Percentiles rank a stretch among this genome's conserved stretches.
These are phyloP conservation scores for Jamesozyma jinghongensis DNA, from an alignment of 805 yeast species.

Conservation along the genomic window DNA sequence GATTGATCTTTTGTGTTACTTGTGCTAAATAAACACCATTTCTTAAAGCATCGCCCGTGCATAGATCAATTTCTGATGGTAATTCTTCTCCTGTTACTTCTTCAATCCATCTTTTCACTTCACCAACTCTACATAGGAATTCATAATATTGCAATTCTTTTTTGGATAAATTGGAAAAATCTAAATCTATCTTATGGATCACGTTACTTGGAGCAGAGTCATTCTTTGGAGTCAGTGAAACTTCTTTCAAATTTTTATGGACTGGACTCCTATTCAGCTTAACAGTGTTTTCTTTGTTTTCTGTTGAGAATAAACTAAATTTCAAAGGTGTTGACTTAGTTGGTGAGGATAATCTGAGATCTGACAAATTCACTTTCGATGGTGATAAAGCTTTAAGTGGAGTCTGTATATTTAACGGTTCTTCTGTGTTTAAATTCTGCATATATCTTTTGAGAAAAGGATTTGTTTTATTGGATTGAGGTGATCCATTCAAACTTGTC, in stretches of 20 bases:
- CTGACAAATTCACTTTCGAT: conserved; percentile 16
- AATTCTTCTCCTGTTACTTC: conserved; percentile 47
- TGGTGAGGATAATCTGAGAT: not conserved
- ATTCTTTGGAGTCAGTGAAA: not conserved
- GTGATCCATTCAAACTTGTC: conserved; percentile 16
- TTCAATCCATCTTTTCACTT: conserved; percentile 78
- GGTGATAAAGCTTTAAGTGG: conserved; percentile 19
- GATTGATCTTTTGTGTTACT: conserved; percentile 61
- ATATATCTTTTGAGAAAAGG: conserved; percentile 25
- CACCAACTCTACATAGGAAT: conserved; percentile 69
- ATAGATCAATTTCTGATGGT: conserved; percentile 46
- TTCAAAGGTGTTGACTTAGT: conserved; percentile 1
- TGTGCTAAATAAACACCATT: conserved; percentile 84
- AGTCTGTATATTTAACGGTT: not conserved
- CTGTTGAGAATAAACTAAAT: not conserved
- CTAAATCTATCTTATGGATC: not conserved
- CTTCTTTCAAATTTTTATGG: conserved; percentile 1
- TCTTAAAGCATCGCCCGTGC: conserved; percentile 50
- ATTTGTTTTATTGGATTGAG: conserved; percentile 11
- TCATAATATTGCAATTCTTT: conserved; percentile 49
- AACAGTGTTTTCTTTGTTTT: conserved; percentile 2
- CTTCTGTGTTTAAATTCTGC: conserved; percentile 12
- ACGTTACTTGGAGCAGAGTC: not conserved
- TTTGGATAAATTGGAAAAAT: conserved; percentile 5
- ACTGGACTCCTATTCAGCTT: conserved; percentile 4